Conservation (phyloP, 2,329 filamentous ascomycete species). For the Fusarium xyrophilum region DNA sequence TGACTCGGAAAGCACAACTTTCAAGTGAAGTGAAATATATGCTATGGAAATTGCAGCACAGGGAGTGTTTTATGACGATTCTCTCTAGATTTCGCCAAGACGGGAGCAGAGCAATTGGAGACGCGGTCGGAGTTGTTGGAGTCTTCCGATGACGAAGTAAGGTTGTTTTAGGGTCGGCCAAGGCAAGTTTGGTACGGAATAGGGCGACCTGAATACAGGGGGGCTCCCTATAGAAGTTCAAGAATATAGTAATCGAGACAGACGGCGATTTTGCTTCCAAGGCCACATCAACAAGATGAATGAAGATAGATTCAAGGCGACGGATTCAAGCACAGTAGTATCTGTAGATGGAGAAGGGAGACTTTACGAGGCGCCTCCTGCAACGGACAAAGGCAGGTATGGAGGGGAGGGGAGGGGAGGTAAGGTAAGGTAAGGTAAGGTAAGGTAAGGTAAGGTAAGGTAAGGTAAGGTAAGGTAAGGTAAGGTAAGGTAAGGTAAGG, state of each 20-base stretch:
- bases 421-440: background rate
- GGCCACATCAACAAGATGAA: background rate
- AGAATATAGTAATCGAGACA: background rate
- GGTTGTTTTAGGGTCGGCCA: background rate
- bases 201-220: conserved; percentile 3
- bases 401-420: too few relatives aligned
- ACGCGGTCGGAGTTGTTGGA: background rate
- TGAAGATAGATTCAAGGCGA: background rate
- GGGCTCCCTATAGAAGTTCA: background rate
- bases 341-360: conserved; percentile 24
- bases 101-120: background rate
- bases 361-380: conserved; percentile 13
- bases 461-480: background rate
- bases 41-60: background rate
- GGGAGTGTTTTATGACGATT: background rate
- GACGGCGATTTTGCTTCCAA: background rate
- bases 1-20: background rate
- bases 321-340: background rate
- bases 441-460: background rate
- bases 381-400: background rate
- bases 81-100: background rate
- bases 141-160: conserved; percentile 11
- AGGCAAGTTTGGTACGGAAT: background rate
- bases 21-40: background rate
- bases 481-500: background rate